Percentiles rank a stretch among this genome's conserved stretches.
Evolutionary conservation across 352 stramenopile species (phyloP).

Genomic region (Phytophthora constricta): DNA sequence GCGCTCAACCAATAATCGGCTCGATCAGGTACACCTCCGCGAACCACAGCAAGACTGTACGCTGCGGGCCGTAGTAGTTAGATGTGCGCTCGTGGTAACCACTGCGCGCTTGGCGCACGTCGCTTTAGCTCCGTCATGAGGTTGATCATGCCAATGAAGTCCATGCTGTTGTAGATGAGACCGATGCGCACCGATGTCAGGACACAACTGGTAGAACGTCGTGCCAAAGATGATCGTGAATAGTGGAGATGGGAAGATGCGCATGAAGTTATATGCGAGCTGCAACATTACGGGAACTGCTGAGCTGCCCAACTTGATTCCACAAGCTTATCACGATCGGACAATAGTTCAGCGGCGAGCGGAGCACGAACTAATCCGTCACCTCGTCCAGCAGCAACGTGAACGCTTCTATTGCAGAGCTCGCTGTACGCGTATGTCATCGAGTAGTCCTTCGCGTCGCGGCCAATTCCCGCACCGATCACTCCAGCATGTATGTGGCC

Average conservation of each 20-base stretch:
- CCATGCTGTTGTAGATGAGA: conserved; percentile 78
- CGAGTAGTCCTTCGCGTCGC: conserved; percentile 67
- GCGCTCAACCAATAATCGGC: conserved; percentile 56
- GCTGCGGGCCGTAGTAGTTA: conserved; percentile 72
- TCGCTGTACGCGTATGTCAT: conserved; percentile 53
- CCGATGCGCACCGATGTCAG: conserved; percentile 52
- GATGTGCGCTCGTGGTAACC: conserved; percentile 71
- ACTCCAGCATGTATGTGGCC: conserved; percentile 92
- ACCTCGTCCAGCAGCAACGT: conserved; percentile 31
- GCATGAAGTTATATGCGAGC: conserved; percentile 73
- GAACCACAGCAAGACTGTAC: conserved; percentile 68
- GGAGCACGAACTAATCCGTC: conserved; percentile 37
- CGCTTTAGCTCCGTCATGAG: conserved; percentile 64
- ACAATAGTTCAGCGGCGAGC: conserved; percentile 55
- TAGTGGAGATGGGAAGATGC: conserved; percentile 59
- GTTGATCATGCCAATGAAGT: conserved; percentile 69
- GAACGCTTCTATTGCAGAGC: conserved; percentile 37
- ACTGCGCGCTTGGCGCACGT: conserved; percentile 53
- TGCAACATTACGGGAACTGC: conserved; percentile 58
- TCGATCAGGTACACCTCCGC: conserved; percentile 67
- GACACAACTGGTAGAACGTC: conserved; percentile 60
- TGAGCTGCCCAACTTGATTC: conserved; percentile 40
- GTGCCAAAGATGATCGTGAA: conserved; percentile 71
- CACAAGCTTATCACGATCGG: conserved; percentile 53
- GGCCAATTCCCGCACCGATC: conserved; percentile 74